phyloP scores from a whole-genome alignment of 2,329 filamentous ascomycete genomes.

The Diaporthe vaccinii region DNA sequence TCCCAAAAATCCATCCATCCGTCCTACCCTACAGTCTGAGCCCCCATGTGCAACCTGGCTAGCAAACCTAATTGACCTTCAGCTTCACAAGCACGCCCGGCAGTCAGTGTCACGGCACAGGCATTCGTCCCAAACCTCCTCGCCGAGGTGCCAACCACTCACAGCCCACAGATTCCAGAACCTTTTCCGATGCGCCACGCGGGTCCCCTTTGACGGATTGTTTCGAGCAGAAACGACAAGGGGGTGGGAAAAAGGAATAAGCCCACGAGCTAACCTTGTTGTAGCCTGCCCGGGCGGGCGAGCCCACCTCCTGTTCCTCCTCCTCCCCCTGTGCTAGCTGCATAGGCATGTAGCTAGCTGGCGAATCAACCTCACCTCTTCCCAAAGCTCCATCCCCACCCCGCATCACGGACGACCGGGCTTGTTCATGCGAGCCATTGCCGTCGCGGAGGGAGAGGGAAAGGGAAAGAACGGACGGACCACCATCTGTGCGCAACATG shows the following conservation, averaged over 20 bases:
- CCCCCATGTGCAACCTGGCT: constrained; percentile 8
- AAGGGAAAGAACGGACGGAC: neutral
- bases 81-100: constrained; percentile 10
- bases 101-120: constrained; percentile 12
- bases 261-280: constrained; percentile 22
- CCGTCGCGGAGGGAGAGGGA: constrained; percentile 10
- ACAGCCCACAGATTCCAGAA: constrained; percentile 17
- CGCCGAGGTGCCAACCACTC: neutral
- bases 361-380: neutral
- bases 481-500: constrained; percentile 4
- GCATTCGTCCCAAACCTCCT: neutral
- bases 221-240: constrained; percentile 22
- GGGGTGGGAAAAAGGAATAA: neutral
- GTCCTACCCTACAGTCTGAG: constrained; percentile 11
- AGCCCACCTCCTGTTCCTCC: neutral
- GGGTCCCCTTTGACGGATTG: constrained; percentile 20
- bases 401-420: constrained; percentile 15
- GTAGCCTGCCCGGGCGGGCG: constrained; percentile 11
- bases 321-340: neutral
- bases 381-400: neutral
- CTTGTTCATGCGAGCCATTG: constrained; percentile 23
- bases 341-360: neutral
- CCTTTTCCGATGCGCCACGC: constrained; percentile 1
- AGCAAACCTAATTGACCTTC: constrained; percentile 13
- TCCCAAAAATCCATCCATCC: neutral